These are phyloP conservation scores for Botryotinia calthae DNA, from an alignment of 2,329 filamentous ascomycete genomes.

Conservation along the genomic window DNA sequence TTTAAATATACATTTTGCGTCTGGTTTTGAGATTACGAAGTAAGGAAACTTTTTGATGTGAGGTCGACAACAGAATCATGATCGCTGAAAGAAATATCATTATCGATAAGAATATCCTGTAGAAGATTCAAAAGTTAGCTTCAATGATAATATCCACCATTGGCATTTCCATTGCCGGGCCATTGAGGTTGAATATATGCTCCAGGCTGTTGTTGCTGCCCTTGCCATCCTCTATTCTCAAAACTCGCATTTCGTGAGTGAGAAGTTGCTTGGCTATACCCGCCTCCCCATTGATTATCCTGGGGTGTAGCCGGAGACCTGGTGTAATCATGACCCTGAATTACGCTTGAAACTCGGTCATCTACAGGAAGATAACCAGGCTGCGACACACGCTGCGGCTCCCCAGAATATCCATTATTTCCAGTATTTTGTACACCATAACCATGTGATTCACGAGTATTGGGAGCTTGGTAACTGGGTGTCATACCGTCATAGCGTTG, in stretches of 20 bases:
- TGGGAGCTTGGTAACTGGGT: slow-evolving; percentile 20
- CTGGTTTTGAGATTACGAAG: background rate
- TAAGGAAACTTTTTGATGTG: background rate
- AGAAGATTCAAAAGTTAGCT: slow-evolving; percentile 18
- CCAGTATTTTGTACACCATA: background rate
- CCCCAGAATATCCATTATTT: slow-evolving; percentile 15
- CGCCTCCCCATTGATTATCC: slow-evolving; percentile 14
- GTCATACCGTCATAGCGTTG: slow-evolving; percentile 35
- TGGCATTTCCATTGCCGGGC: slow-evolving; percentile 11
- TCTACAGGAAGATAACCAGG: slow-evolving; percentile 14
- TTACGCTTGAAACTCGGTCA: slow-evolving; percentile 23
- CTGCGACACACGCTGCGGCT: background rate
- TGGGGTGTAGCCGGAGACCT: slow-evolving; percentile 14
- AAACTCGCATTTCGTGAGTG: slow-evolving; percentile 14
- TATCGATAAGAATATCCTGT: slow-evolving; percentile 23
- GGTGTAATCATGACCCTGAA: slow-evolving; percentile 20
- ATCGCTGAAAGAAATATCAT: slow-evolving; percentile 14
- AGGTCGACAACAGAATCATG: background rate
- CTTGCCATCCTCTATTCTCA: slow-evolving; percentile 19
- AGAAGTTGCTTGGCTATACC: slow-evolving; percentile 12
- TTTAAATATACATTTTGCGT: slow-evolving; percentile 17
- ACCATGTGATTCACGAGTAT: slow-evolving; percentile 12
- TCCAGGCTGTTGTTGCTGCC: slow-evolving; percentile 16
- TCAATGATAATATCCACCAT: slow-evolving; percentile 23
- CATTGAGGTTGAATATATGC: slow-evolving; percentile 10